These are phyloP conservation scores for Mycena galopus DNA, from an alignment of 768 basidiomycete species.

Conservation along the genomic window DNA sequence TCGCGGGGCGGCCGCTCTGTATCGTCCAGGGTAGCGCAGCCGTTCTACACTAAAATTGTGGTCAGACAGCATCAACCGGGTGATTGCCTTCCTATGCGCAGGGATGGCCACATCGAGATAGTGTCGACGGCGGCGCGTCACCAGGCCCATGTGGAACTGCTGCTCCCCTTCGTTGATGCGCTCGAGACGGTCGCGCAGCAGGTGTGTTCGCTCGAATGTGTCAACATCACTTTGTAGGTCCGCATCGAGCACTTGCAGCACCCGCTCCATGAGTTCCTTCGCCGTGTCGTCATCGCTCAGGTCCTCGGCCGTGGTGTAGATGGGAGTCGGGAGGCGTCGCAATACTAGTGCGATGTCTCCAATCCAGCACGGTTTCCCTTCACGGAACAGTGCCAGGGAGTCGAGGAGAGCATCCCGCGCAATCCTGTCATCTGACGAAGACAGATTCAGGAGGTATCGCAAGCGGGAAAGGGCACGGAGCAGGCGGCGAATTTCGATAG, in stretches of 20 bases:
- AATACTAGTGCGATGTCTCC: background rate
- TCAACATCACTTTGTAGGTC: conserved; percentile 9
- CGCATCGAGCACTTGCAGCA: background rate
- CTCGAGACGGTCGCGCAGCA: background rate
- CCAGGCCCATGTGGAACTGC: background rate
- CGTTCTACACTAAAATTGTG: conserved; percentile 13
- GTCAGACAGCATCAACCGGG: background rate
- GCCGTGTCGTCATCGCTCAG: background rate
- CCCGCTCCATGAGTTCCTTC: background rate
- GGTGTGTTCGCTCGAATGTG: conserved; percentile 1
- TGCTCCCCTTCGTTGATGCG: background rate
- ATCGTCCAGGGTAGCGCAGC: no score
- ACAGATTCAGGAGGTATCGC: background rate
- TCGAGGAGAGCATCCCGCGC: conserved; percentile 1
- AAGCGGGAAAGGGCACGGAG: conserved; percentile 5
- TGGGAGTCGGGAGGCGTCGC: background rate
- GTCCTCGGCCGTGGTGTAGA: background rate
- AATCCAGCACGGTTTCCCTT: conserved; percentile 5
- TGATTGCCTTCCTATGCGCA: background rate
- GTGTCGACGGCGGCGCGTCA: conserved; percentile 5
- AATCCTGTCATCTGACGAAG: background rate
- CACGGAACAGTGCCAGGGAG: background rate
- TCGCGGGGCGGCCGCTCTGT: background rate
- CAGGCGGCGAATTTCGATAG: background rate
- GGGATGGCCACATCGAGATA: conserved; percentile 15